Conservation (phyloP, 2,329 filamentous ascomycete species). For the Colletotrichum sp. region DNA sequence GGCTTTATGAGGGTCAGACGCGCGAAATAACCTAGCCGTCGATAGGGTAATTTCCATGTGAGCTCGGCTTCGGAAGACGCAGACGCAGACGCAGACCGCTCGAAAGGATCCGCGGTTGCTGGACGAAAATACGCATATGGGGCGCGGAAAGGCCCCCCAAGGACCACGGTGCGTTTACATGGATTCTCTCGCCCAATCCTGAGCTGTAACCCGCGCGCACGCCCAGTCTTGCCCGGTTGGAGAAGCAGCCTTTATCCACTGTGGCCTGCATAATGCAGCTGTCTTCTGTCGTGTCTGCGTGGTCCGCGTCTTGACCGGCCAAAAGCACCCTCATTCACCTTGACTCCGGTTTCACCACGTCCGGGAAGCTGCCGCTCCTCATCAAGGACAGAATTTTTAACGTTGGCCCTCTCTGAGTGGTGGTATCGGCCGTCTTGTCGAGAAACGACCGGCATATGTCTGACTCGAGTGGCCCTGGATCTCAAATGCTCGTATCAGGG, state of each 20-base stretch:
- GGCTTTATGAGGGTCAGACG: neutral
- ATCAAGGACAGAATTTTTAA: neutral
- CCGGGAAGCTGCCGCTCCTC: neutral
- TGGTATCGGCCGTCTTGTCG: neutral
- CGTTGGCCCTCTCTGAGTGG: neutral
- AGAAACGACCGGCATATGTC: neutral
- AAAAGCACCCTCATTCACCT: neutral
- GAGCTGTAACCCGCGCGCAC: neutral
- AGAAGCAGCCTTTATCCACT: conserved; percentile 8
- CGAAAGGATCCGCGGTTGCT: conserved; percentile 3
- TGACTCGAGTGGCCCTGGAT: neutral
- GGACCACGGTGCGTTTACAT: neutral
- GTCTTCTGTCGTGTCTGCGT: conserved; percentile 1
- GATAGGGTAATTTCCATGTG: neutral
- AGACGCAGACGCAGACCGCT: neutral
- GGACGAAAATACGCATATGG: neutral
- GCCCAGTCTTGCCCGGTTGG: neutral
- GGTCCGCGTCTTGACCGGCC: neutral
- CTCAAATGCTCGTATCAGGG: neutral
- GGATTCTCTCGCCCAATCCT: conserved; percentile 6
- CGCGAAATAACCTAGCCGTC: neutral
- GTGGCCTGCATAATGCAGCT: conserved; percentile 16
- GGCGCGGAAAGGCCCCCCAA: neutral
- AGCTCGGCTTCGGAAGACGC: neutral
- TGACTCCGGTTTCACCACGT: neutral